Evolutionary conservation across 129 eudicot species (phyloP), one percentile per base, ranked within the genome.

Genomic region (Flaveria robusta): DNA sequence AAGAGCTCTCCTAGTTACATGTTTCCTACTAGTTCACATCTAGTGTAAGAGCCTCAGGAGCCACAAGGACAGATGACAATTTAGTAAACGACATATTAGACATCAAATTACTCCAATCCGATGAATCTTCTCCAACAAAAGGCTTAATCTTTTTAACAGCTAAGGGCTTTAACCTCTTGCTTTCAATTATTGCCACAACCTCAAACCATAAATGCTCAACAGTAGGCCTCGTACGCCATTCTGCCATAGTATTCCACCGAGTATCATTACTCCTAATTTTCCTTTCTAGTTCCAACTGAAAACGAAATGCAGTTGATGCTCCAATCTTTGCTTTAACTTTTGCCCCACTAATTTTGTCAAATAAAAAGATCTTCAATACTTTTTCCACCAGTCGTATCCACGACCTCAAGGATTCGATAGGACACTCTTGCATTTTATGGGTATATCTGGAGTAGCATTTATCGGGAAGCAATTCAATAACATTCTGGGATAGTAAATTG

Each of bases 161-260:
- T 39, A 87, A 15, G 2, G 96, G 97, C 83, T 83, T 88, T 83
- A 91, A 77, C 72, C 83, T 66, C 50, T 81, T 68, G 20, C 64
- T 81, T 71, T 89, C 94, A 64, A 82, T 67, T 84, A 86, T 92
- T 37, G 89, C 90, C 60, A 81, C 70, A 41, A 85, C 82, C 50
- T 87, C 92, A 82, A 89, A 92, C 81, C 64, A 77, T 41, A 69
- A 71, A 60, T 70, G 89, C 72, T 91, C 92, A 52, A 88, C 76
- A 71, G 60, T 77, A 56, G 97, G 97, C 83, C 77, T 83, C 56
- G 96, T 92, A 84, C 91, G 84, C 97, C 97, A 92, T 71, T 89
- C 92, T 26, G 89, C 92, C 79, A 87, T 31, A 54, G 89, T 89
- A 52, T 81, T 77, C 92, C 90, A 85, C 49, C 77, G 72, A 19